These are phyloP conservation scores for Aspergillus sp. DNA, from an alignment of 2,329 filamentous ascomycete species.

Conservation along the genomic window DNA sequence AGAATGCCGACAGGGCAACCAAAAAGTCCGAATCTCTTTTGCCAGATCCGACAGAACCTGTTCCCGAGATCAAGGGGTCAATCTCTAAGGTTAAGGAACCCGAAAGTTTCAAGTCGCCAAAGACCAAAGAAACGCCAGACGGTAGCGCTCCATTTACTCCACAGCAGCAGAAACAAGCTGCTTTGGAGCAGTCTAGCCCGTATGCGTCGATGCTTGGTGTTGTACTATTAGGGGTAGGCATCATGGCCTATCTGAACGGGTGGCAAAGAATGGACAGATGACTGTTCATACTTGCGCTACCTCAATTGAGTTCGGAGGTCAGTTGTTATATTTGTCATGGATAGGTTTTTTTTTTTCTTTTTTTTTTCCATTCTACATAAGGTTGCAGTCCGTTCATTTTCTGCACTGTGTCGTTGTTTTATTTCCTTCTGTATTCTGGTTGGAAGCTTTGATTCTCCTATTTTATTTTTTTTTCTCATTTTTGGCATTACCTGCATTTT, in stretches of 20 bases:
- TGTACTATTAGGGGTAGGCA: slow-evolving; percentile 69
- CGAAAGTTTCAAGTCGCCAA: slow-evolving; percentile 44
- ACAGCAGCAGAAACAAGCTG: slow-evolving; percentile 26
- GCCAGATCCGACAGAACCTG: slow-evolving; percentile 2
- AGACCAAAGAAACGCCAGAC: slow-evolving; percentile 33
- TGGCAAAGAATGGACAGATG: slow-evolving; percentile 59
- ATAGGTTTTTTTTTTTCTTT: too few species aligned
- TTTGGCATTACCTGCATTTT: slow-evolving; percentile 18
- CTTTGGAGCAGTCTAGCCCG: slow-evolving; percentile 55
- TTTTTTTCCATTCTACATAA: neutral
- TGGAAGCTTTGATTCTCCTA: slow-evolving; percentile 10
- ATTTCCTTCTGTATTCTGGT: slow-evolving; percentile 9
- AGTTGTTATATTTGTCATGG: too few species aligned
- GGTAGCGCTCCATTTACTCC: slow-evolving; percentile 38
- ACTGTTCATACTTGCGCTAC: slow-evolving; percentile 1
- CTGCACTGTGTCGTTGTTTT: slow-evolving; percentile 2
- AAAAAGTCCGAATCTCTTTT: slow-evolving; percentile 12
- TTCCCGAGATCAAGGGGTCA: neutral
- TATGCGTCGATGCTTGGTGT: slow-evolving; percentile 79
- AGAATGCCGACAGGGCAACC: slow-evolving; percentile 45
- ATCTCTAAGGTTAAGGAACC: slow-evolving; percentile 7
- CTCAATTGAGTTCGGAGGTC: neutral
- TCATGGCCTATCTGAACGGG: slow-evolving; percentile 82
- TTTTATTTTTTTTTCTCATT: slow-evolving; percentile 13
- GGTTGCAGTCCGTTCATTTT: neutral